Evolutionary conservation across 768 basidiomycete genomes (phyloP).

Genomic region (Suillus ampliporus): DNA sequence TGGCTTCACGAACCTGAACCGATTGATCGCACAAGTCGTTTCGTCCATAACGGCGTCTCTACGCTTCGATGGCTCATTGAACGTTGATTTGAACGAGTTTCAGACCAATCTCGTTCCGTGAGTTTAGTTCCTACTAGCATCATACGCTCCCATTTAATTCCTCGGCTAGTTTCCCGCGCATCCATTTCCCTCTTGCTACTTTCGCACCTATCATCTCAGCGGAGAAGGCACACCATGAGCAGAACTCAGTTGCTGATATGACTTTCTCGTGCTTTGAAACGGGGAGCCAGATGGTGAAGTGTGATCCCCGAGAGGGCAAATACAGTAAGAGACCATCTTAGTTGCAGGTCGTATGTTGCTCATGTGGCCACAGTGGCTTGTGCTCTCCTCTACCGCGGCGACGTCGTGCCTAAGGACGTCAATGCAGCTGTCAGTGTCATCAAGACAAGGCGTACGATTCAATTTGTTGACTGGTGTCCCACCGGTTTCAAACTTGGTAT

Average conservation of each 20-base stretch:
- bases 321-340: constrained; percentile 53
- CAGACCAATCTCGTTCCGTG: constrained; percentile 98
- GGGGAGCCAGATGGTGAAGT: constrained; percentile 82
- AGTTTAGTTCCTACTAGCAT: constrained; percentile 38
- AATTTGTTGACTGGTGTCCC: constrained; percentile 81
- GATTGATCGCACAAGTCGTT: constrained; percentile 97
- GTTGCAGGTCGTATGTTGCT: not conserved
- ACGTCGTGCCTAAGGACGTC: constrained; percentile 80
- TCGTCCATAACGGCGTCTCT: constrained; percentile 96
- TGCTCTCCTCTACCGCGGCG: constrained; percentile 74
- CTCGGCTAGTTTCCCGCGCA: constrained; percentile 83
- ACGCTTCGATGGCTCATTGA: constrained; percentile 67
- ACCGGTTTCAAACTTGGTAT: constrained; percentile 83
- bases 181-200: constrained; percentile 97
- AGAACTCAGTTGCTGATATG: constrained; percentile 98
- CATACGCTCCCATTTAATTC: constrained; percentile 8
- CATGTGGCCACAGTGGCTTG: constrained; percentile 55
- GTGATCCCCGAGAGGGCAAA: constrained; percentile 80
- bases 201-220: constrained; percentile 94
- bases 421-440: constrained; percentile 75
- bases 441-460: constrained; percentile 81
- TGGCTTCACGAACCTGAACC: constrained; percentile 93
- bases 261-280: constrained; percentile 89
- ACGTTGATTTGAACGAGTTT: constrained; percentile 92
- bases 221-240: constrained; percentile 95